Base-by-base conservation (phyloP, 2,329 filamentous ascomycete species). In the Fusarium gaditjirri region DNA sequence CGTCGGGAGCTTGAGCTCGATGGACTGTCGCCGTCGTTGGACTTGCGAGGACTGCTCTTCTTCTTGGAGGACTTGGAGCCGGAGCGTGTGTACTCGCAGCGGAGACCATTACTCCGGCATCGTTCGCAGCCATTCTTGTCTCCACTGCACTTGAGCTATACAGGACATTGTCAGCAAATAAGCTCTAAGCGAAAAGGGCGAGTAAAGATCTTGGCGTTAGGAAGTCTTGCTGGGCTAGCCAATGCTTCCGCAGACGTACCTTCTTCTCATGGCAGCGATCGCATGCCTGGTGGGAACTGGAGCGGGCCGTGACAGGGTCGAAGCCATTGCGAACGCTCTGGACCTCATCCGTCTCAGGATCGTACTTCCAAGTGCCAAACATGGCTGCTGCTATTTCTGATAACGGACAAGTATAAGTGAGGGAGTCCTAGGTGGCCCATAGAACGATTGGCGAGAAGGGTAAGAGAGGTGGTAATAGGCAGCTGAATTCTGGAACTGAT, bases 331-430 rank as follows among this genome's bases (percentile, higher is more conserved):
- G 78, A 54, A 83, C 70, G 61, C 79, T 81, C 63, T 82, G 80
- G 65, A 83, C 77, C 71, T 82, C 76, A 49, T 79, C 75, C 39
- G 80, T 82, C 71, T 82, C 80, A 6, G 79, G 79, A 61, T 82
- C 80, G 73, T 81, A 81, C 70, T 81, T 82, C 79, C 80, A 82
- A 16, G 81, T 82, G 21, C 77, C 78, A 66, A 82, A 82, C 81
- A 82, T 82, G 53, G 53, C 71, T 59, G 80, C 81, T 52, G 53
- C 69, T 47, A 49, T 35, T 41, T 61, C 44, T 60, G 54, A 53
- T 23, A 43, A 52, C 42, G 9, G n/a, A 33, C 13, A 38, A 42
- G 53, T 50, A 21, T 35, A 50, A 35, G 31, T 29, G 61, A 59
- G 17, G 27, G 66, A 50, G 46, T 60, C 55, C 25, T 75, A 19